A percentile compares a stretch with the other conserved stretches of the same genome.
Evolutionary conservation across 2,329 filamentous ascomycete genomes (phyloP).

Genomic region (Aspergillus sp.): DNA sequence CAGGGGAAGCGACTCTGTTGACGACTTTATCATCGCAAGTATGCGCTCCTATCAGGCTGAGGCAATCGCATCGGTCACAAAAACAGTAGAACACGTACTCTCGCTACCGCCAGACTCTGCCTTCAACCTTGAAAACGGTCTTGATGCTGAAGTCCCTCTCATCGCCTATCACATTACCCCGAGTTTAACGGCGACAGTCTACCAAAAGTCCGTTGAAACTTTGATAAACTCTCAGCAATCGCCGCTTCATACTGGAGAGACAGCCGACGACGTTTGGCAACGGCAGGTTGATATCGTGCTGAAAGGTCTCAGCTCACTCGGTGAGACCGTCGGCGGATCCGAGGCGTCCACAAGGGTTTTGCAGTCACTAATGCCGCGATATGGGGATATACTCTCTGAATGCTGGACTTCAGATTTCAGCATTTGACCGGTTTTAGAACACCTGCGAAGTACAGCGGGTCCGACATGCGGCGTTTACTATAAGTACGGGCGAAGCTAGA

Average conservation of each 20-base stretch:
- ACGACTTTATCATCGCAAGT: background rate
- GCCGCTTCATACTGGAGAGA: background rate
- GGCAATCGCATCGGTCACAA: slow-evolving; percentile 15
- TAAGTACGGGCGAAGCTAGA: too few relatives aligned
- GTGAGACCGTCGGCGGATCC: slow-evolving; percentile 26
- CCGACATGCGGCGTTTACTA: too few relatives aligned
- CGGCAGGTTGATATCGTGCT: slow-evolving; percentile 21
- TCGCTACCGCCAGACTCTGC: slow-evolving; percentile 15
- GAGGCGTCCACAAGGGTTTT: slow-evolving; percentile 16
- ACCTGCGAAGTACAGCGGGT: too few relatives aligned
- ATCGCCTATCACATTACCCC: slow-evolving; percentile 27
- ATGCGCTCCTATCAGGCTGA: slow-evolving; percentile 11
- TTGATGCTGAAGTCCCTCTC: slow-evolving; percentile 22
- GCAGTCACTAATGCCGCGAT: slow-evolving; percentile 13
- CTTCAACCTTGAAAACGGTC: slow-evolving; percentile 25
- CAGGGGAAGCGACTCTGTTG: background rate
- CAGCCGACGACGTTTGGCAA: slow-evolving; percentile 9
- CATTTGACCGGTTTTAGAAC: background rate
- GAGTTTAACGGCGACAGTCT: slow-evolving; percentile 15
- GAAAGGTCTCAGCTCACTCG: slow-evolving; percentile 26
- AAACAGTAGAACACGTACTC: slow-evolving; percentile 15
- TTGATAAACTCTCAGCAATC: slow-evolving; percentile 2
- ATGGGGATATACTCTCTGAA: slow-evolving; percentile 26
- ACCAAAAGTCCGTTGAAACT: slow-evolving; percentile 21
- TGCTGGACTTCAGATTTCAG: slow-evolving; percentile 23